Percentiles rank a stretch among this genome's conserved stretches.
Conservation (phyloP, 306 rosid species). For the Sicyos baderoa region DNA sequence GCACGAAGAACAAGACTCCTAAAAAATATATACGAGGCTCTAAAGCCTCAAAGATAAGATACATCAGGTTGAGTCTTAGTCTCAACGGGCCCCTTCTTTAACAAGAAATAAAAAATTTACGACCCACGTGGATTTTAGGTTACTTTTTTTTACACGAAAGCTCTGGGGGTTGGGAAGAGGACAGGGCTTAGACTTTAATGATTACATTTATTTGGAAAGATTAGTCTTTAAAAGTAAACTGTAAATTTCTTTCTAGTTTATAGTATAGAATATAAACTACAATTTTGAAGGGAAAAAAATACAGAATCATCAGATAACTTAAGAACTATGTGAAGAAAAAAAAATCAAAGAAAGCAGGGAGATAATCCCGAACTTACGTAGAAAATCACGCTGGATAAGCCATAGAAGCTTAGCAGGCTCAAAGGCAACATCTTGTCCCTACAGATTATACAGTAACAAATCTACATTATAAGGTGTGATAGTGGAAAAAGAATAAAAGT, state of each 20-base stretch:
- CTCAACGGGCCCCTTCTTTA: neutral
- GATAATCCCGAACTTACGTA: constrained; percentile 50
- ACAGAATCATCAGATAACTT: neutral
- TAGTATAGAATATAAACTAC: neutral
- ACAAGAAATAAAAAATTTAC: neutral
- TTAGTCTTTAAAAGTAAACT: neutral
- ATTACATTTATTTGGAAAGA: neutral
- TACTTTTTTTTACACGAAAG: neutral
- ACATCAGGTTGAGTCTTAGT: neutral
- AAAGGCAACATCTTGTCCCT: constrained; percentile 97
- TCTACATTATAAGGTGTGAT: constrained; percentile 6
- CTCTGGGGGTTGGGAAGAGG: neutral
- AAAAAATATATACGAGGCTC: neutral
- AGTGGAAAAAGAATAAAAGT: neutral
- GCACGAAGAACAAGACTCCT: neutral
- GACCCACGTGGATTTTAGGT: neutral
- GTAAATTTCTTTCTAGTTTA: neutral
- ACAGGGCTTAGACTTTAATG: neutral
- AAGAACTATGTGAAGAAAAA: neutral
- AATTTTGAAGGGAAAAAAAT: neutral
- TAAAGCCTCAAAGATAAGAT: neutral
- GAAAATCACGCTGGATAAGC: constrained; percentile 98
- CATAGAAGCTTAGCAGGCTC: constrained; percentile 98
- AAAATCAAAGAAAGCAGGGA: neutral
- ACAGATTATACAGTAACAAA: constrained; percentile 27